Percentiles rank a stretch among this genome's conserved stretches.
Evolutionary conservation across 1,284 basidiomycete species (phyloP).

Genomic region (Cystobasidium pallidum): DNA sequence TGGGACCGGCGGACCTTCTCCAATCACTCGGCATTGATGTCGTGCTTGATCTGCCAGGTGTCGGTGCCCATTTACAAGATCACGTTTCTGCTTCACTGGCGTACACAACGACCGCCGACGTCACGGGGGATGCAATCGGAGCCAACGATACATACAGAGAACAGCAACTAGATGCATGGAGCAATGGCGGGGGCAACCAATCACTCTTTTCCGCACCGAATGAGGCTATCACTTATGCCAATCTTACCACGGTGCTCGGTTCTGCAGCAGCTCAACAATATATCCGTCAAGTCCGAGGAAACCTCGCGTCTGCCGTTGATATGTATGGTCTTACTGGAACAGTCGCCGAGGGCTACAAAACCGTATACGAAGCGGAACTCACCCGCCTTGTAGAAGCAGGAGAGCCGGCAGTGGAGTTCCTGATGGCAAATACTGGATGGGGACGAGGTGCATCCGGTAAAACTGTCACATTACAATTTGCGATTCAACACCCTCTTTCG

Average conservation of each 20-base stretch:
- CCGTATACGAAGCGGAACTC: conserved; percentile 64
- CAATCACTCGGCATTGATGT: conserved; percentile 62
- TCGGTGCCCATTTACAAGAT: conserved; percentile 76
- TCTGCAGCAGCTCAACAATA: conserved; percentile 51
- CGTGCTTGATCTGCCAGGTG: conserved; percentile 61
- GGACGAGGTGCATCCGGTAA: conserved; percentile 53
- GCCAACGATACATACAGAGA: conserved; percentile 49
- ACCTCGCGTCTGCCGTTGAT: conserved; percentile 56
- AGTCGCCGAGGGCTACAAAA: conserved; percentile 67
- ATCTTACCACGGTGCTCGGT: conserved; percentile 63
- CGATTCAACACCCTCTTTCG: conserved; percentile 68
- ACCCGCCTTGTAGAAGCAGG: conserved; percentile 57
- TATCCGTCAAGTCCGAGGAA: conserved; percentile 55
- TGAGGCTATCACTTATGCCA: conserved; percentile 69
- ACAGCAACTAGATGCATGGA: conserved; percentile 50
- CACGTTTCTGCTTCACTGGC: conserved; percentile 58
- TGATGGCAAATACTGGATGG: conserved; percentile 62
- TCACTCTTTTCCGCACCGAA: conserved; percentile 68
- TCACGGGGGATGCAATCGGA: conserved; percentile 51
- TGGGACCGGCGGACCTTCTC: conserved; percentile 68
- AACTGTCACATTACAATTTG: conserved; percentile 66
- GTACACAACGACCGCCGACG: conserved; percentile 46
- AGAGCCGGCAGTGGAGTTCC: conserved; percentile 54
- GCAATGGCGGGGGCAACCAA: conserved; percentile 49
- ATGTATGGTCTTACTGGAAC: conserved; percentile 47